Evolutionary conservation across 2,329 filamentous ascomycete species (phyloP), one percentile per base, ranked within the genome.

Genomic region (Sphaerulina musiva): DNA sequence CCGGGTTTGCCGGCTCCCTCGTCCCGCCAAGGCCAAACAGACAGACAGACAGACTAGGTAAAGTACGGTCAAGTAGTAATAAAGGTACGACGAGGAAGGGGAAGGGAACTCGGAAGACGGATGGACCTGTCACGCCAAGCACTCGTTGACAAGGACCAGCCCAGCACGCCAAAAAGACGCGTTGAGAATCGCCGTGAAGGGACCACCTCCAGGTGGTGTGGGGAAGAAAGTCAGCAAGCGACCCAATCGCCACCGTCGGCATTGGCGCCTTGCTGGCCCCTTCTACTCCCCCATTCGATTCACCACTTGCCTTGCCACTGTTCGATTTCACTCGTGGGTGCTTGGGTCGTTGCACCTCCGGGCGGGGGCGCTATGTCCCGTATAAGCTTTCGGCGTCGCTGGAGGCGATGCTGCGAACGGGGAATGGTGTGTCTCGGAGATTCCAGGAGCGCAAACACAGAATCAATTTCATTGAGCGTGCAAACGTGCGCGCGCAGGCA

Each of bases 361-460:
- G 47, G n/a, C 40, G 38, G 50, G 56, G 53, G 53, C 53, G 26
- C 26, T 29, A 29, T 7, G 5, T 29, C 6, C 5, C 6, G 26
- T 29, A 29, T 58, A 54, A 56, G 55, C 55, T 53, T 57, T 48
- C 46, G 47, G 40, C 48, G 56, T 43, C 45, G 41, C 29, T 39
- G 47, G 41, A 32, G 20, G 54, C 54, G 48, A 56, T 39, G 54
- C 26, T 52, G 43, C 53, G 50, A 56, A 48, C 34, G 50, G 56
- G 53, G 46, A 47, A 47, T 40, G 45, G 48, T 47, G 46, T 56
- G 46, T 58, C 56, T 53, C 49, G 50, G 56, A 40, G 48, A 43
- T n/a, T 26, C 17, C 14, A 48, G 46, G 46, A 48, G 46, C 5
- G 26, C 26, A 29, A 29, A 20, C 20, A 20, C 20, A 29, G 26